Evolutionary conservation across 345 rosid species (phyloP).

Genomic region (Corchorus olitorius): DNA sequence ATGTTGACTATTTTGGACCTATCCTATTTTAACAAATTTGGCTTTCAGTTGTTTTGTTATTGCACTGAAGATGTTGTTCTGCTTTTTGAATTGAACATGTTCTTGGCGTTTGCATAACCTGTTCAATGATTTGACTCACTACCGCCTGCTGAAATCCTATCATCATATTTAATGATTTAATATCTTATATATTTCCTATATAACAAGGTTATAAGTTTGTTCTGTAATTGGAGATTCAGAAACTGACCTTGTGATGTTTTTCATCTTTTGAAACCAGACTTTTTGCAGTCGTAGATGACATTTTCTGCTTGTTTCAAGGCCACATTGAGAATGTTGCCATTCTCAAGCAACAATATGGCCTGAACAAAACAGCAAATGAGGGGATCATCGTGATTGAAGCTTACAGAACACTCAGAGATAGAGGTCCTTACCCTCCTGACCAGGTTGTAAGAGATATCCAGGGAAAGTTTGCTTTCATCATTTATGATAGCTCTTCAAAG

Average conservation of each 20-base stretch:
- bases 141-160: too few species aligned
- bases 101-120: background rate
- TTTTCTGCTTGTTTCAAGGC: conserved; percentile 96
- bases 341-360: conserved; percentile 94
- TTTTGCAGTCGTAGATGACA: conserved; percentile 88
- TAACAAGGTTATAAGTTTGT: background rate
- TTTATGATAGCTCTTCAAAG: conserved; percentile 70
- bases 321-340: conserved; percentile 78
- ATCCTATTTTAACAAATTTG: background rate
- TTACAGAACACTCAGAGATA: conserved; percentile 86
- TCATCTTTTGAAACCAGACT: conserved; percentile 45
- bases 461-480: conserved; percentile 75
- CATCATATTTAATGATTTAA: background rate
- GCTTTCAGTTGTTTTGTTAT: background rate
- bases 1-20: background rate
- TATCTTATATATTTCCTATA: background rate
- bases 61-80: background rate
- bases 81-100: background rate
- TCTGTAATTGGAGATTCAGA: background rate
- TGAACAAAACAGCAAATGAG: conserved; percentile 85
- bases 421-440: conserved; percentile 94
- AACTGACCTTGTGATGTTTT: background rate
- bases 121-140: background rate
- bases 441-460: conserved; percentile 87
- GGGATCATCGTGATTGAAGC: conserved; percentile 89